Evolutionary conservation across 2,329 filamentous ascomycete species (phyloP), one percentile per base, ranked within the genome.

Genomic region (Arthrobotrys entomopaga): DNA sequence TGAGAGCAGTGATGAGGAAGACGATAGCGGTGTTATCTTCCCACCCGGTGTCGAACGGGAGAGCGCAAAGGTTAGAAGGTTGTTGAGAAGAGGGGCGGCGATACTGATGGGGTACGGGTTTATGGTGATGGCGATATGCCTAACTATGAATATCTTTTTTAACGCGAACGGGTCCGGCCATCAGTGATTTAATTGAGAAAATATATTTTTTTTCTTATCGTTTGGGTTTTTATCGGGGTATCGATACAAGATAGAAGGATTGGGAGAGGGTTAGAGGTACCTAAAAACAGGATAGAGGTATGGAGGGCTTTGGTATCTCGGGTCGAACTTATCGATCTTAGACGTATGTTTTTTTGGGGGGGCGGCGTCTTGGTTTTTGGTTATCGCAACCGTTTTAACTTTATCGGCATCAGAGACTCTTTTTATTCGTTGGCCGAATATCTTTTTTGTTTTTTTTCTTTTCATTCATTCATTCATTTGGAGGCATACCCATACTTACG

Each of bases 71-170:
- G 87, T 83, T 83, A 88, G 81, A 80, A 86, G 78, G 67, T 85
- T 85, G 56, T 81, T 98, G 64, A 86, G 95, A 70, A 90, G 88
- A 79, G 82, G 92, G 76, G 89, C 92, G 61, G 83, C 97, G 53
- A 89, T 84, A 0, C 83, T 99, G 72, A 90, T 91, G 6, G 84
- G 93, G 7, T 99, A 99, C 80, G 95, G 95, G 19, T 77, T 92
- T 7, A 82, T 91, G 56, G 93, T 99, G 61, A 98, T 99, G 95
- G 83, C 91, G 26, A 89, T 94, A 54, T 98, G 93, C 80, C 82
- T 99, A 78, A 83, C 87, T 49, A 92, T 93, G 80, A 98, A 98
- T 81, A 88, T 91, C 13, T 91, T 97, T 78, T 93, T 95, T n/a
- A 57, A 46, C 38, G 56, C 60, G 26, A 59, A 34, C 3, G 56